Evolutionary conservation across 1,139 yeast genomes (phyloP), one percentile per base, ranked within the genome.

Genomic region (Taphrina communis): DNA sequence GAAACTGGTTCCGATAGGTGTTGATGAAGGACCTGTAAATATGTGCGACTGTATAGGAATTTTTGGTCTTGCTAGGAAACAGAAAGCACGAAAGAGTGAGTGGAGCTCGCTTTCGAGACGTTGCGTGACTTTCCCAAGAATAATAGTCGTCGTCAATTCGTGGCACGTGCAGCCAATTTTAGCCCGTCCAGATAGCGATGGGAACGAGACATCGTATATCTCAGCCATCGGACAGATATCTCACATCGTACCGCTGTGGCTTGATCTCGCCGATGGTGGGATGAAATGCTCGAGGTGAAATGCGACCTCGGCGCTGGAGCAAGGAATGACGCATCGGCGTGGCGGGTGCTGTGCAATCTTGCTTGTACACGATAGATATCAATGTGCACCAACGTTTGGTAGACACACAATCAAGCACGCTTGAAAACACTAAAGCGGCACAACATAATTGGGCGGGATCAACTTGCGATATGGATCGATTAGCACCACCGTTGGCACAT

Each of bases 401-500:
- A 25, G 31, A 25, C 4, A 25, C 4, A 25, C 31, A 2, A 25
- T 25, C 31, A 25, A 25, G 31, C 4, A 25, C 31, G 31, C 31
- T 25, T 4, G 31, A 25, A 25, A 25, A 25, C 31, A 25, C 4
- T 25, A 4, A 25, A 25, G 2, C 31, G 31, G 31, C 31, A 25
- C 31, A 25, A 25, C 4, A 25, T 25, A 25, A 2, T 25, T 2
- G 31, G 31, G 31, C 31, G 31, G 4, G 31, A 25, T 17, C 48
- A 11, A 44, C n/a, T 17, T 7, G 7, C 4, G n/a, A 50, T 42
- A 53, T 53, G 58, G 58, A 53, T 14, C 58, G 42, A n/a, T 53
- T 53, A 53, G 58, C 58, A 35, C 58, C 58, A 14, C 58, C 58
- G 7, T 53, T 53, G 21, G 42, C 58, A 17, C 58, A 53, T 9